A percentile compares a stretch with the other conserved stretches of the same genome.
These are phyloP conservation scores for Bjerkandera adusta DNA, from an alignment of 1,284 basidiomycete species.

Conservation along the genomic window DNA sequence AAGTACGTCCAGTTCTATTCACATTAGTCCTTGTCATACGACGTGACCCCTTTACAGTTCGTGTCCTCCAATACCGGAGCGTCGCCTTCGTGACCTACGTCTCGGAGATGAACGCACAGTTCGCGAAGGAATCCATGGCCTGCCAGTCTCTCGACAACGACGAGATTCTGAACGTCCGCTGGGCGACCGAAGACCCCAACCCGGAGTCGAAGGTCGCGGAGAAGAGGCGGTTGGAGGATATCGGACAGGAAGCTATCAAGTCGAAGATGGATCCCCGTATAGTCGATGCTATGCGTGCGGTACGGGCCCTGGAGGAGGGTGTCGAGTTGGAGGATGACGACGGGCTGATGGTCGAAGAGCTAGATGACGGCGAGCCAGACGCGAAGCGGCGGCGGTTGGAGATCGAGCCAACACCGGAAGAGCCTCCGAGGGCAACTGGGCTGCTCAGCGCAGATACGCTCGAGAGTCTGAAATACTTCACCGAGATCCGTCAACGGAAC, in stretches of 20 bases:
- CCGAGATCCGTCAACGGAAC: constrained; percentile 69
- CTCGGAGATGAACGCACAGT: constrained; percentile 85
- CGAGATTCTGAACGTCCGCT: constrained; percentile 96
- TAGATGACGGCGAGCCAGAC: constrained; percentile 29
- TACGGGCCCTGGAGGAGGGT: constrained; percentile 86
- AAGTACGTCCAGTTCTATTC: constrained; percentile 53
- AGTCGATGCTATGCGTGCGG: constrained; percentile 80
- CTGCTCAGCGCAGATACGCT: constrained; percentile 78
- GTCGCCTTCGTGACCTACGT: constrained; percentile 98
- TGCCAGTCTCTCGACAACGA: constrained; percentile 97
- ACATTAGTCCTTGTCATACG: constrained; percentile 2
- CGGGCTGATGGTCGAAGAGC: constrained; percentile 29
- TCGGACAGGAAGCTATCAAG: constrained; percentile 83
- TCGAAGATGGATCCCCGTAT: constrained; percentile 82
- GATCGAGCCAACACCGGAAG: constrained; percentile 28
- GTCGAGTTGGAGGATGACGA: constrained; percentile 49
- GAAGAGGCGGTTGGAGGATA: constrained; percentile 75
- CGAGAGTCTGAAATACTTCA: constrained; percentile 85
- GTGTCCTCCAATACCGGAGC: constrained; percentile 89
- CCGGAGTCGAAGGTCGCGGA: constrained; percentile 85
- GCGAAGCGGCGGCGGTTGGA: constrained; percentile 35
- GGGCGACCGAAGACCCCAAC: constrained; percentile 97
- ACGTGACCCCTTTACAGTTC: constrained; percentile 49
- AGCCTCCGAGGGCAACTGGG: constrained; percentile 40
- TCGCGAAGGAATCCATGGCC: constrained; percentile 99